Evolutionary conservation across 2,329 filamentous ascomycete species (phyloP), one percentile per base, ranked within the genome.

Genomic region (Pseudogymnoascus sp.): DNA sequence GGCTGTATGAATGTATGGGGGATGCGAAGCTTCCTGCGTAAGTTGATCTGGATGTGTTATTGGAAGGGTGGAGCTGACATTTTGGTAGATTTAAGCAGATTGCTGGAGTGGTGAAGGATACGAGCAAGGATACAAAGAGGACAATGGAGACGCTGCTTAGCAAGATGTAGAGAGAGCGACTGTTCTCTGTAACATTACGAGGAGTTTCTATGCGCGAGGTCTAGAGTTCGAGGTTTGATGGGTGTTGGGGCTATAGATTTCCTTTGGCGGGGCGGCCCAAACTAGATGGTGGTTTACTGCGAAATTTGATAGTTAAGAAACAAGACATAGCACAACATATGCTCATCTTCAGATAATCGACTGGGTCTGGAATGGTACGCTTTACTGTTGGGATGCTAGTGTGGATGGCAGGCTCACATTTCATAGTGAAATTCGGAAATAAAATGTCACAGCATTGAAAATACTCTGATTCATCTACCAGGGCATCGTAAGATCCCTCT

Each of bases 1-100:
- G 89, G 76, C 76, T 97, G 71, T 97, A 95, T 75, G 92, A 97
- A 78, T 85, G 85, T 68, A 82, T 97, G 77, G 90, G 90, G 15
- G 92, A 97, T 76, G 90, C 93, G 6, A 80, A 76, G 11, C 83
- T 87, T 68, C 75, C 79, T 1, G 84, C 86, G 74, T 77, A 63
- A 63, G 73, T 72, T 18, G 62, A 0, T 50, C 37, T 5, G 50
- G 61, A 28, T 14, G 14, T n/a, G 15, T 50, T 60, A 61, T 5
- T 6, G 36, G 59, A 25, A 60, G 6, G 61, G 28, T 38, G 53
- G 57, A 63, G 60, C 58, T 62, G 22, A 41, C 62, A 41, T 33
- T 53, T 28, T 60, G 58, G 61, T 61, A 77, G 75, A 61, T 97
- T 97, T 72, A 88, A 82, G 75, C 79, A 78, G 22, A 79, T 97